Conservation (phyloP, 768 basidiomycete species). For the Plicaturopsis crispa region DNA sequence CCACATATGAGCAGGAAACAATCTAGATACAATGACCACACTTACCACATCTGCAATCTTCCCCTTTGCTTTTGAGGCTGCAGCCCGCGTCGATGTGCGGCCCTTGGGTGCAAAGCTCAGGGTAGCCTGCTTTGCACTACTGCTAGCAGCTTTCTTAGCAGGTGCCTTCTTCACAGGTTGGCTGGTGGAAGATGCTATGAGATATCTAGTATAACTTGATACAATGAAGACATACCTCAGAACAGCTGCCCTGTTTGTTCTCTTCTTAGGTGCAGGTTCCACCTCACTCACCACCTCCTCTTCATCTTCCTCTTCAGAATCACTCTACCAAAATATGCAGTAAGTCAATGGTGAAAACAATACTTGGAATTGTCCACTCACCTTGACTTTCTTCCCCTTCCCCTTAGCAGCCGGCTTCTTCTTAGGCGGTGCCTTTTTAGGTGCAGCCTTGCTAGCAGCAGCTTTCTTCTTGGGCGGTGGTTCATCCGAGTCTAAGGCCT, state of each 20-base stretch:
- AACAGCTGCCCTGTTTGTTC: conserved; percentile 56
- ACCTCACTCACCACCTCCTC: conserved; percentile 46
- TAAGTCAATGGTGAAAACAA: conserved; percentile 1
- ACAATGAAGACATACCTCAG: conserved; percentile 41
- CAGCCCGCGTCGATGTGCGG: conserved; percentile 50
- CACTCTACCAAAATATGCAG: conserved; percentile 20
- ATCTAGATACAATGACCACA: too few relatives aligned
- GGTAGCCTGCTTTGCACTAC: conserved; percentile 40
- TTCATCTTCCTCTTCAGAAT: conserved; percentile 45
- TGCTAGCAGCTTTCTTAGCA: conserved; percentile 31
- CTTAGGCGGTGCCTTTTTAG: conserved; percentile 34
- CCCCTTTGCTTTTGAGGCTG: conserved; percentile 60
- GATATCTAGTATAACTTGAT: background rate
- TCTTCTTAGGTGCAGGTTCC: conserved; percentile 40
- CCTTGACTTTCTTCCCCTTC: conserved; percentile 46
- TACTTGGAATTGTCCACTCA: conserved; percentile 5
- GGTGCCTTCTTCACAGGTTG: conserved; percentile 44
- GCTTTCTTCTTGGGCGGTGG: conserved; percentile 38
- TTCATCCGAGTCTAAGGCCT: conserved; percentile 41
- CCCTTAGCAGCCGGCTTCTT: conserved; percentile 38
- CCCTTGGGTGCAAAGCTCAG: conserved; percentile 58
- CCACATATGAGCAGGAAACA: too few relatives aligned
- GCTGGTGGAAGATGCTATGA: background rate
- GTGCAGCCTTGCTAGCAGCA: conserved; percentile 21
- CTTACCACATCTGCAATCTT: conserved; percentile 60